These are phyloP conservation scores for Desmodesmus armatus DNA, from an alignment of 139 green algal species.

Conservation along the genomic window DNA sequence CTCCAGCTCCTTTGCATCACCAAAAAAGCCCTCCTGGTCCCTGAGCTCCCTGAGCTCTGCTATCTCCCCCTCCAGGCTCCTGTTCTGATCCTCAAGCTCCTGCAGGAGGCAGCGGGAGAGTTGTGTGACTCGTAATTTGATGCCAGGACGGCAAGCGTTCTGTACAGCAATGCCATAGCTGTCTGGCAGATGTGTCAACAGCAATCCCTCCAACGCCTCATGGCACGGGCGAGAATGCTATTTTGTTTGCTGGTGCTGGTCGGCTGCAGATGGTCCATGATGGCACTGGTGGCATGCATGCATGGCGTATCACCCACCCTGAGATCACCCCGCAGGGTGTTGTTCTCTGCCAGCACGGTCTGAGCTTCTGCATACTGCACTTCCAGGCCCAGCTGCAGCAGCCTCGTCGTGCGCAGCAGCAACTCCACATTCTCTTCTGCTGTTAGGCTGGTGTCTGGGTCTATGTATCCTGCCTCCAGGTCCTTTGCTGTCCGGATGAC, in stretches of 20 bases:
- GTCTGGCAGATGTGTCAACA: no score
- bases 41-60: conserved; percentile 35
- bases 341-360: conserved; percentile 21
- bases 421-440: conserved; percentile 47
- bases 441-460: conserved; percentile 12
- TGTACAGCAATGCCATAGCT: no score
- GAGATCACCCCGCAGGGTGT: conserved; percentile 35
- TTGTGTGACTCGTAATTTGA: no score
- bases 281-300: neutral
- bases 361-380: conserved; percentile 40
- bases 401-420: conserved; percentile 24
- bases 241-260: no score
- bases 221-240: no score
- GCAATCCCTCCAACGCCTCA: no score
- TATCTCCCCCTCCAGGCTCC: conserved; percentile 35
- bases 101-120: conserved; percentile 1
- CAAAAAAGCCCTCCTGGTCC: neutral
- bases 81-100: conserved; percentile 34
- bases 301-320: neutral
- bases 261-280: no score
- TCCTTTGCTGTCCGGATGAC: conserved; percentile 38
- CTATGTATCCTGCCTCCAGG: conserved; percentile 21
- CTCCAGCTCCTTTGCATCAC: conserved; percentile 29
- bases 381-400: conserved; percentile 50
- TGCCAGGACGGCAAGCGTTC: no score